These are phyloP conservation scores for Stevia rebaudiana DNA, from an alignment of 140 eudicot genomes.

Conservation along the genomic window DNA sequence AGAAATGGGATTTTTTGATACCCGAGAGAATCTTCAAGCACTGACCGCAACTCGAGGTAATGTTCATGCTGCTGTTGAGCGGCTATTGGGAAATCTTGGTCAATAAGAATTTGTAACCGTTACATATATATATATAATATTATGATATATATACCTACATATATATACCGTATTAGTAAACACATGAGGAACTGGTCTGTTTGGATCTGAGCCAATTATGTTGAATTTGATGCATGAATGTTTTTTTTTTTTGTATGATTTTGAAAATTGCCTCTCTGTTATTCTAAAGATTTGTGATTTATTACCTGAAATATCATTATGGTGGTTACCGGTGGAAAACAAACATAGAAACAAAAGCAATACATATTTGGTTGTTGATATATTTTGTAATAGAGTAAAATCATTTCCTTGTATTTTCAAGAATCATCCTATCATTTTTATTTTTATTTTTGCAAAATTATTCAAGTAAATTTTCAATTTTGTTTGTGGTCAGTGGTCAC, in stretches of 20 bases:
- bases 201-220: slow-evolving; percentile 28
- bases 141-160: neutral
- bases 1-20: slow-evolving; percentile 80
- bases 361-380: neutral
- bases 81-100: slow-evolving; percentile 69
- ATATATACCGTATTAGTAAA: slow-evolving; percentile 19
- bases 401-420: no score
- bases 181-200: slow-evolving; percentile 32
- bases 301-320: neutral
- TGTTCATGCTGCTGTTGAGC: slow-evolving; percentile 75
- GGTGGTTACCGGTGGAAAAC: no score
- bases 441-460: neutral
- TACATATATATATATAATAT: slow-evolving; percentile 5
- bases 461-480: neutral
- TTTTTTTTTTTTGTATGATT: slow-evolving; percentile 21
- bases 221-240: slow-evolving; percentile 32
- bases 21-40: slow-evolving; percentile 63
- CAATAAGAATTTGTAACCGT: slow-evolving; percentile 28
- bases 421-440: neutral
- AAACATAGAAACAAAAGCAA: no score
- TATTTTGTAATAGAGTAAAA: no score
- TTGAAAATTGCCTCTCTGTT: slow-evolving; percentile 9
- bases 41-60: slow-evolving; percentile 71
- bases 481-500: no score
- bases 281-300: neutral